These are phyloP conservation scores for Durusdinium trenchii DNA, from an alignment of 73 alveolate genomes.

Conservation along the genomic window DNA sequence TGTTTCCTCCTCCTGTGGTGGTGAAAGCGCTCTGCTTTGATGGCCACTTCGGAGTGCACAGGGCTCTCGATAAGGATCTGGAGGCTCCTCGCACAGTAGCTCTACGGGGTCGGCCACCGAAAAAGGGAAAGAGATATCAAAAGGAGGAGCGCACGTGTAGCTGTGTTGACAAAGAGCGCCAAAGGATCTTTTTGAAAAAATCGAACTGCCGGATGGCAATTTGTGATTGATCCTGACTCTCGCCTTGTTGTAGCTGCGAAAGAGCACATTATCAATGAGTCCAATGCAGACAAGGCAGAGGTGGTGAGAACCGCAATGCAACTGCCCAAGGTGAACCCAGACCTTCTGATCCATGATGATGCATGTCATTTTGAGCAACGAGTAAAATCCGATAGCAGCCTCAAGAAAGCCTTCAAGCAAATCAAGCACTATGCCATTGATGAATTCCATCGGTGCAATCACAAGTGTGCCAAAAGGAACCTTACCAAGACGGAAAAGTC, in stretches of 20 bases:
- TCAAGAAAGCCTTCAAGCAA: too few relatives aligned
- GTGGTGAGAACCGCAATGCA: background rate
- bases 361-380: background rate
- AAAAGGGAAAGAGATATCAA: background rate
- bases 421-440: too few relatives aligned
- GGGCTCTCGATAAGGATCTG: background rate
- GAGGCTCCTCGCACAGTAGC: background rate
- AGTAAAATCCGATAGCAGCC: too few relatives aligned
- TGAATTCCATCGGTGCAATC: too few relatives aligned
- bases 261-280: background rate
- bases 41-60: conserved; percentile 28
- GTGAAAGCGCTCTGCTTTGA: background rate
- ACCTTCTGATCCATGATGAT: background rate
- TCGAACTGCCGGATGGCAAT: conserved; percentile 34
- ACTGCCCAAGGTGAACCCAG: conserved; percentile 6
- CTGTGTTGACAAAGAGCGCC: background rate
- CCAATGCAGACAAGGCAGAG: background rate
- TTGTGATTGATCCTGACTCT: conserved; percentile 13
- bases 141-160: conserved; percentile 23
- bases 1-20: background rate
- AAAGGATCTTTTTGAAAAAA: background rate
- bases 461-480: too few relatives aligned
- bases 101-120: background rate
- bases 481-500: too few relatives aligned
- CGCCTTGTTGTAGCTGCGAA: conserved; percentile 1